Base-by-base conservation (phyloP, 164 flowering plant genomes). In the Protea cynaroides region DNA sequence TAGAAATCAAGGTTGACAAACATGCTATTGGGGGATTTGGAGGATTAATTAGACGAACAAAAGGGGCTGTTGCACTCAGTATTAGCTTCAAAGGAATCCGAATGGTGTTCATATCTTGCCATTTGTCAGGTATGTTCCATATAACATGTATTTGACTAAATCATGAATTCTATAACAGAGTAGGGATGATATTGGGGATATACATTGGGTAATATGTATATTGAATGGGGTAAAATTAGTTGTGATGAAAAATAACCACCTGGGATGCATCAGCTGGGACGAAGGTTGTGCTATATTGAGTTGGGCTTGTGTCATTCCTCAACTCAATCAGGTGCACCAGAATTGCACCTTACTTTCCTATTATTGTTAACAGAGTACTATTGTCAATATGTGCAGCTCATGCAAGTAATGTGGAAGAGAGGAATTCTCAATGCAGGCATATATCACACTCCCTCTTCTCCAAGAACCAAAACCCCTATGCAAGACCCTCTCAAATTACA, bases 11-110 rank as follows among this genome's bases (percentile, higher is more conserved):
- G 68, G 75, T 73, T 18, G 91, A 84, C 38, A 86, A 80, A 61
- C 76, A 81, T 54, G 72, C 71, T 1, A 53, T 79, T 34, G 88
- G 84, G 22, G 89, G 91, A 0, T 75, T 69, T 34, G 89, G 90
- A 53, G 88, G 89, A 40, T 65, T 88, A 19, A 78, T 83, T 9
- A 53, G 90, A 60, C 73, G 90, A 71, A 86, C 79, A 66, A 88
- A 88, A 71, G 96, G 92, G 15, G 95, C 95, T 3, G 95, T 88
- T 14, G 84, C 88, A n/a, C 71, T 88, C 63, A 73, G 84, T 51
- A 68, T 86, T 29, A 78, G 63, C 70, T 84, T 72, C 84, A 83
- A 80, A 73, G 82, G 81, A 36, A 63, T 88, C 25, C 71, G 61
- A 3, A 75, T 86, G 78, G 70, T 78, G 24, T 88, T 84, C 82